Percentiles rank a stretch among this genome's conserved stretches.
Conservation (phyloP, 768 basidiomycete genomes). For the Myochromella boudieri region DNA sequence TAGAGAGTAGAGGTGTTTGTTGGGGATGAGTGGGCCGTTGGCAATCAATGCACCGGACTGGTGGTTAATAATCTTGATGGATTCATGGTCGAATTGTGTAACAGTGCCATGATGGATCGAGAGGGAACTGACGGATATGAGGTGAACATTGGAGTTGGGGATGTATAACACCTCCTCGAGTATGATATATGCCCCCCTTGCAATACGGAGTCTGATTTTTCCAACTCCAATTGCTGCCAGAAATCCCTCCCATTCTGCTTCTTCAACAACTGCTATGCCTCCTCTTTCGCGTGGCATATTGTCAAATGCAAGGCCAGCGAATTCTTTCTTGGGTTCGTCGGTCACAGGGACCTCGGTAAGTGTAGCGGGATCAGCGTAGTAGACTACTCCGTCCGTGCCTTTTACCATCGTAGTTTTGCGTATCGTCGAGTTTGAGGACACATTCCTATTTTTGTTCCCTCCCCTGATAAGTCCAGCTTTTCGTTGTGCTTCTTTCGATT, state of each 20-base stretch:
- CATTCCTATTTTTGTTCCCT: not conserved
- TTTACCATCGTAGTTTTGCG: too few species aligned
- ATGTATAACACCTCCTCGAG: constrained; percentile 21
- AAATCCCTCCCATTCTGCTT: constrained; percentile 7
- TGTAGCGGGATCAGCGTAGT: too few species aligned
- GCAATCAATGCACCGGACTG: too few species aligned
- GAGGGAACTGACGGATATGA: constrained; percentile 23
- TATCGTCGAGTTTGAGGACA: too few species aligned
- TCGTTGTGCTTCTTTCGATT: constrained; percentile 10
- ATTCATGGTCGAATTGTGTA: not conserved
- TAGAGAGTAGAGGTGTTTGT: constrained; percentile 2
- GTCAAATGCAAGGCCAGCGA: constrained; percentile 1
- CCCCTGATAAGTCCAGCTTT: too few species aligned
- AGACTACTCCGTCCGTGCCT: too few species aligned
- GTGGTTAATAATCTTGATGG: not conserved
- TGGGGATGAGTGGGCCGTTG: not conserved
- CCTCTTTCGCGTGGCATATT: not conserved
- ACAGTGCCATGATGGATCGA: not conserved
- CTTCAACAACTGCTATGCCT: not conserved
- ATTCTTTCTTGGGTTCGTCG: not conserved
- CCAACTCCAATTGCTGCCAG: constrained; percentile 6
- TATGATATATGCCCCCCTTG: constrained; percentile 7
- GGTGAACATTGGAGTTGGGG: constrained; percentile 19
- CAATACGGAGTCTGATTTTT: constrained; percentile 12
- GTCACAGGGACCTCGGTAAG: too few species aligned